Percentiles rank a stretch among this genome's conserved stretches.
phyloP scores from a whole-genome alignment of 1,139 yeast species.

The Sugiyamaella neomexicana region DNA sequence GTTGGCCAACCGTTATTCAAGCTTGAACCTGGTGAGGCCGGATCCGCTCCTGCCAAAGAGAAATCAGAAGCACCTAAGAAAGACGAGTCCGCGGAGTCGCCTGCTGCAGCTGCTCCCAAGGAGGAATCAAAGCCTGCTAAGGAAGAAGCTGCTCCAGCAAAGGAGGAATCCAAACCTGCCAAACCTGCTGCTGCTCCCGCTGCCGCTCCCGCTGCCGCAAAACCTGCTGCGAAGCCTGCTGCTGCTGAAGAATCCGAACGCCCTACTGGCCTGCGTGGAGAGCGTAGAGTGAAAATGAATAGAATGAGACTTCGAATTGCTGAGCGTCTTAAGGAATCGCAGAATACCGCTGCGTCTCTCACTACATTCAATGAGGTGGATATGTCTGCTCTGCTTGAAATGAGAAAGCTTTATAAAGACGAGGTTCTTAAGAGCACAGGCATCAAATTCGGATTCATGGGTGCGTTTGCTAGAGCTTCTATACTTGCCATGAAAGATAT shows the following conservation, averaged over 20 bases:
- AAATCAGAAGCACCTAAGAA: slow-evolving; percentile 32
- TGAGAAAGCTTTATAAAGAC: slow-evolving; percentile 96
- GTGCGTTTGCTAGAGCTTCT: slow-evolving; percentile 94
- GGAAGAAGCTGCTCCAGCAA: slow-evolving; percentile 33
- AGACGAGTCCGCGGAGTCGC: slow-evolving; percentile 9
- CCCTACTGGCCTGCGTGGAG: slow-evolving; percentile 68
- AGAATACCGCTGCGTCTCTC: slow-evolving; percentile 96
- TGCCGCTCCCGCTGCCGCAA: too few relatives aligned
- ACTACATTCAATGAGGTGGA: slow-evolving; percentile 98
- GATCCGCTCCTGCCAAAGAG: slow-evolving; percentile 36
- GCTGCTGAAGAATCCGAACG: slow-evolving; percentile 42
- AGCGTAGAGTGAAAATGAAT: slow-evolving; percentile 96
- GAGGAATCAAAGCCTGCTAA: slow-evolving; percentile 38
- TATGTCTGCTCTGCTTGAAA: slow-evolving; percentile 87
- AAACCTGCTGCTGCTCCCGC: slow-evolving; percentile 24
- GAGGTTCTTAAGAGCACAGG: slow-evolving; percentile 94
- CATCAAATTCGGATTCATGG: slow-evolving; percentile 97
- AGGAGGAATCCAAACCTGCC: slow-evolving; percentile 29
- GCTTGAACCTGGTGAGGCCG: slow-evolving; percentile 85
- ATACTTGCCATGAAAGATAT: slow-evolving; percentile 91
- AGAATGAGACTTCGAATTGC: slow-evolving; percentile 99
- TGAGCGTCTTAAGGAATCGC: slow-evolving; percentile 98
- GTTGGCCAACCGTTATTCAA: slow-evolving; percentile 93
- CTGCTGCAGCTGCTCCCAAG: not conserved
- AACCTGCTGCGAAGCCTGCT: slow-evolving; percentile 25